Percentiles rank a stretch among this genome's conserved stretches.
Conservation (phyloP, 2,329 filamentous ascomycete genomes). For the Cadophora malorum region DNA sequence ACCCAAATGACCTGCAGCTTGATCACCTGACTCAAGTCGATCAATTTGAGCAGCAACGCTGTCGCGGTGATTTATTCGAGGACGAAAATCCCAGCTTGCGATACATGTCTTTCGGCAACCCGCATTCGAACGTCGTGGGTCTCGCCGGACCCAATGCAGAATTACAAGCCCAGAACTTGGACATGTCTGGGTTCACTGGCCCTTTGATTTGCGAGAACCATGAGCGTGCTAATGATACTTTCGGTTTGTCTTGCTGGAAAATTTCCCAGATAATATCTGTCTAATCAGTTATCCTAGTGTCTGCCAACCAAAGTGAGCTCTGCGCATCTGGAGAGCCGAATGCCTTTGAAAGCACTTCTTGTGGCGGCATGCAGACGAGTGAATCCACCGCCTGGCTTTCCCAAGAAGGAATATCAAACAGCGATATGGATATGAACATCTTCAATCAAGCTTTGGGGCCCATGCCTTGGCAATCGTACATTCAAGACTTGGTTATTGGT, state of each 20-base stretch:
- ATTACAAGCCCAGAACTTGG: not conserved
- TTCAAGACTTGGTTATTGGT: not conserved
- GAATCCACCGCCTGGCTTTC: not conserved
- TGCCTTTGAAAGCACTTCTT: not conserved
- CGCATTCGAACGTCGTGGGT: slow-evolving; percentile 2
- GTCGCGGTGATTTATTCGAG: not conserved
- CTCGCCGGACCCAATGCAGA: slow-evolving; percentile 14
- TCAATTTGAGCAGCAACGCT: not conserved
- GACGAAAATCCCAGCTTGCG: not conserved
- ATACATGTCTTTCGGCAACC: slow-evolving; percentile 8
- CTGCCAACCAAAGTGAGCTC: too few relatives aligned
- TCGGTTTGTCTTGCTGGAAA: not conserved
- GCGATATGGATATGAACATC: not conserved
- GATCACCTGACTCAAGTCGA: not conserved
- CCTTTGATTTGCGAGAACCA: not conserved
- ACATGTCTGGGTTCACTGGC: not conserved
- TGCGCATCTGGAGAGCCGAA: not conserved
- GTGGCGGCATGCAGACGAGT: not conserved
- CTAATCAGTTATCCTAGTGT: not conserved
- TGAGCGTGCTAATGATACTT: not conserved
- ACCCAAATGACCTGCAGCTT: slow-evolving; percentile 5
- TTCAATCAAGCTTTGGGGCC: not conserved
- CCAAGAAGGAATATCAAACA: not conserved
- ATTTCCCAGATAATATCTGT: not conserved
- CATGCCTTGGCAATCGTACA: not conserved